A percentile compares a stretch with the other conserved stretches of the same genome.
Conservation (phyloP, 306 rosid genomes). For the Carpinus fangiana region DNA sequence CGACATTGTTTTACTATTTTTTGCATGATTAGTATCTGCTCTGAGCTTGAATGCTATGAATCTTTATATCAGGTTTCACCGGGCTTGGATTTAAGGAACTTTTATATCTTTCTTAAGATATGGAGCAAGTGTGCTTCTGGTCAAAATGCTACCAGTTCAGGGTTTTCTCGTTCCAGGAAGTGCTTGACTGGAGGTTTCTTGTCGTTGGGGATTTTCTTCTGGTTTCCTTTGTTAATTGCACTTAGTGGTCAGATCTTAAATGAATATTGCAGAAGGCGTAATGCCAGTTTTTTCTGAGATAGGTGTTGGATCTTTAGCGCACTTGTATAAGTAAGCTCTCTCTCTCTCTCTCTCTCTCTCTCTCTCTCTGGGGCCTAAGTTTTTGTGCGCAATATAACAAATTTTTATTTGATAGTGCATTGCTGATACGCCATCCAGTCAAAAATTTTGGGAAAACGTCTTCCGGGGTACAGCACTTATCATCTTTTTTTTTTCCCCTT, state of each 20-base stretch:
- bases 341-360: constrained; percentile 10
- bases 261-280: constrained; percentile 77
- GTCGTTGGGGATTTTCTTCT: constrained; percentile 86
- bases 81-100: constrained; percentile 51
- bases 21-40: constrained; percentile 9
- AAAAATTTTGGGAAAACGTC: constrained; percentile 50
- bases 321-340: constrained; percentile 64
- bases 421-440: constrained; percentile 71
- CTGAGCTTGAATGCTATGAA: not conserved
- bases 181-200: constrained; percentile 94
- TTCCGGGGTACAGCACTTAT: constrained; percentile 56
- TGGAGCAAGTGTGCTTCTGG: constrained; percentile 73
- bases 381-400: constrained; percentile 20
- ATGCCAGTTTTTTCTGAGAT: constrained; percentile 77
- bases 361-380: constrained; percentile 1
- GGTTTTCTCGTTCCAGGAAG: constrained; percentile 91
- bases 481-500: not conserved
- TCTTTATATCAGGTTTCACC: constrained; percentile 45
- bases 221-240: constrained; percentile 96
- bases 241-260: constrained; percentile 75
- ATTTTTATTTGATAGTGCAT: constrained; percentile 51
- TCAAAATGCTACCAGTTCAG: constrained; percentile 80
- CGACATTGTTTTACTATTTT: not conserved
- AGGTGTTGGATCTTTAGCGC: constrained; percentile 87
- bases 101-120: constrained; percentile 51